phyloP scores from a whole-genome alignment of 352 stramenopile genomes.

The Globisporangium viniferum region DNA sequence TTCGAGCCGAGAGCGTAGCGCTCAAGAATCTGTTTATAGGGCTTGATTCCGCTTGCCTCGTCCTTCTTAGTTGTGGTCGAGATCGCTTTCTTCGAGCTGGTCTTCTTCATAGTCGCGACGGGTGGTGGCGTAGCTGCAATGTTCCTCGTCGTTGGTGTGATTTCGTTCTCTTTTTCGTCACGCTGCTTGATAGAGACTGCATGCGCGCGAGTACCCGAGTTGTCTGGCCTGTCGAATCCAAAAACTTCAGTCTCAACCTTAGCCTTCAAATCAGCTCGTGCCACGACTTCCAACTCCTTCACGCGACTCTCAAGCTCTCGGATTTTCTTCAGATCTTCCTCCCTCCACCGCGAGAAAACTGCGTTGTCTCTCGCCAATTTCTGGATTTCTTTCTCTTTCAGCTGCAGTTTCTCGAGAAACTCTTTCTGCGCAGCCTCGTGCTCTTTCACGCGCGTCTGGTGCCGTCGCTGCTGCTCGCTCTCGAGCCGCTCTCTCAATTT shows the following conservation, averaged over 20 bases:
- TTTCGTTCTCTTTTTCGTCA: constrained; percentile 9
- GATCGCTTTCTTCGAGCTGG: constrained; percentile 4
- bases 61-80: not conserved
- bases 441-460: constrained; percentile 57
- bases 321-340: constrained; percentile 58
- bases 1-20: constrained; percentile 29
- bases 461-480: constrained; percentile 41
- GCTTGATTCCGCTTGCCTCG: constrained; percentile 2
- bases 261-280: not conserved
- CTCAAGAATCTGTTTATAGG: constrained; percentile 41
- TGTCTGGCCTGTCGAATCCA: not conserved
- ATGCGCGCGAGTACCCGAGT: not conserved
- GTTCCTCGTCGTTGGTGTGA: not conserved
- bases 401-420: constrained; percentile 50
- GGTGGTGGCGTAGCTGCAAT: not conserved
- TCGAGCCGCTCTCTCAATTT: constrained; percentile 49
- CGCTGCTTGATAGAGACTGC: not conserved
- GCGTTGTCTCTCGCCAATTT: constrained; percentile 56
- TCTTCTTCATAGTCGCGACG: not conserved
- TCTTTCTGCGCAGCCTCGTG: constrained; percentile 41
- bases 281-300: constrained; percentile 32
- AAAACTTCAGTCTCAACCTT: not conserved
- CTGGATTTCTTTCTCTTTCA: constrained; percentile 62
- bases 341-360: constrained; percentile 55
- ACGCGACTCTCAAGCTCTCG: constrained; percentile 40